phyloP scores from a whole-genome alignment of 495 filamentous ascomycete genomes.

The Tirmania nivea region DNA sequence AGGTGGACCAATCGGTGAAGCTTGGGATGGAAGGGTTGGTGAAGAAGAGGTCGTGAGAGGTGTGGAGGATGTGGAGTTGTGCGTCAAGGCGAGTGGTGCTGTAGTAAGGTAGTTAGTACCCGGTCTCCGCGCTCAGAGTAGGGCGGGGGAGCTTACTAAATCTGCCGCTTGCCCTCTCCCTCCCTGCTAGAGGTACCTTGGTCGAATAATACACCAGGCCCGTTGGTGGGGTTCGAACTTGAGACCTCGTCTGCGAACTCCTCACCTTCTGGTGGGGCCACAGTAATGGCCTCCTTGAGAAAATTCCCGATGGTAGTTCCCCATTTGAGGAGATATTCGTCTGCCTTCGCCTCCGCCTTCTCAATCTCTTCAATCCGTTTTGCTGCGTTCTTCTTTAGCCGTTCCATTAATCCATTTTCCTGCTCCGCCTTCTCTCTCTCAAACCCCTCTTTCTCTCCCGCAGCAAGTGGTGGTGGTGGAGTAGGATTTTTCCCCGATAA shows the following conservation, averaged over 20 bases:
- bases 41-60: conserved; percentile 59
- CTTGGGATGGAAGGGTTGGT: conserved; percentile 62
- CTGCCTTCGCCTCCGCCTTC: conserved; percentile 87
- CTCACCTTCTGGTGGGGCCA: conserved; percentile 41
- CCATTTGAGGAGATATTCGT: conserved; percentile 86
- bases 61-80: conserved; percentile 86
- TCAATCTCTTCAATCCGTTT: conserved; percentile 80
- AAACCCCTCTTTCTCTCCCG: not conserved
- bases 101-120: too few species aligned
- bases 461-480: conserved; percentile 2
- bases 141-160: conserved; percentile 5
- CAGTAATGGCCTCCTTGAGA: conserved; percentile 71
- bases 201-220: too few species aligned
- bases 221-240: conserved; percentile 1
- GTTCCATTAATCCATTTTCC: too few species aligned
- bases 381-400: conserved; percentile 59
- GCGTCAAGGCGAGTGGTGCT: conserved; percentile 66
- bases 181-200: not conserved
- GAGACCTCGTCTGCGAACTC: conserved; percentile 15
- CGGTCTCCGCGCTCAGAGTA: not conserved
- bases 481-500: conserved; percentile 16
- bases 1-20: conserved; percentile 45
- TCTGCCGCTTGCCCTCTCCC: conserved; percentile 14
- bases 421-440: too few species aligned
- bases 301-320: conserved; percentile 80